Evolutionary conservation across 371 early-diverging fungal species (phyloP), one percentile per base, ranked within the genome.

Genomic region (Synchytrium microbalum): DNA sequence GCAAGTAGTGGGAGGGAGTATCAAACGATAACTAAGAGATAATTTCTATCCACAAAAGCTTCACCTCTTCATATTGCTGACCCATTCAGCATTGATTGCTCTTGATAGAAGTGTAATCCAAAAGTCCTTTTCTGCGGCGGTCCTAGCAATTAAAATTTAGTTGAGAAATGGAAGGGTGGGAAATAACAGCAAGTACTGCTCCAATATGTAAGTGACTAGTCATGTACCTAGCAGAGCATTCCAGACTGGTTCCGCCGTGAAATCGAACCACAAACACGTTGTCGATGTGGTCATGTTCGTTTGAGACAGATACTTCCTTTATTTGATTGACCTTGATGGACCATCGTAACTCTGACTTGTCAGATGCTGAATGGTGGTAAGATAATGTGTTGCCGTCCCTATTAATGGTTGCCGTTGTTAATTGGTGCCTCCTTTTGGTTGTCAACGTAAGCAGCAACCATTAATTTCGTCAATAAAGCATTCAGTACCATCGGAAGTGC

Each of bases 221-320:
- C 19, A 38, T 5, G n/a, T n/a, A n/a, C n/a, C n/a, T n/a, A 10
- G 46, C 46, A 10, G 46, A 5, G 19, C 46, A 38, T 38, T 38
- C 46, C 46, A 38, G 19, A 38, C 10, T 19, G 19, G 10, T 10
- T 5, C 46, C 46, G 10, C 46, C 46, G 5, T 38, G 46, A 10
- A 38, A 38, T 38, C 46, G 46, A 38, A 38, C 46, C 46, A 38
- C 46, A 38, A 38, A 38, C 46, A 38, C 46, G 19, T 38, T 38
- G 46, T 38, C 46, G 10, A 38, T 38, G 19, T 38, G 46, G 5
- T 19, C 46, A 38, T 38, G 46, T 5, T 38, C 19, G 46, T 5
- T 10, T 38, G 46, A 38, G 5, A 19, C 46, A 10, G 19, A 5
- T 10, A 38, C 19, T 38, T 38, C 46, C 46, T 38, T 38, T 10